Percentiles rank a stretch among this genome's conserved stretches.
Conservation (phyloP, 208 protist genomes). For the Leishmania gerbilli region DNA sequence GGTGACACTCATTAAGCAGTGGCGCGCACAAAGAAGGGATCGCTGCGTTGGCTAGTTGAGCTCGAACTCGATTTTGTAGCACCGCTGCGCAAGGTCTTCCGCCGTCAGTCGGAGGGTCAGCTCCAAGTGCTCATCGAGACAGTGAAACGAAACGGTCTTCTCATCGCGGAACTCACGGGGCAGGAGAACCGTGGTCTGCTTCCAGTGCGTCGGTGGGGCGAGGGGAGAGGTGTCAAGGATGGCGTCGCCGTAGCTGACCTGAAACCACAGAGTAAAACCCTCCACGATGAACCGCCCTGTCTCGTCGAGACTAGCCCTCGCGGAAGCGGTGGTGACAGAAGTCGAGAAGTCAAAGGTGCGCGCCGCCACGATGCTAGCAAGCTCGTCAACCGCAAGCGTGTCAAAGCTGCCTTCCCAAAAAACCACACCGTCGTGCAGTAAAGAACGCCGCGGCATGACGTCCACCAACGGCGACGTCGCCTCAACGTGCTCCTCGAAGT, state of each 20-base stretch:
- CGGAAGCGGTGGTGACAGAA: slow-evolving; percentile 12
- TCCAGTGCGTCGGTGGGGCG: slow-evolving; percentile 85
- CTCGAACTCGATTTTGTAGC: slow-evolving; percentile 65
- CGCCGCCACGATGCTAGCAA: slow-evolving; percentile 22
- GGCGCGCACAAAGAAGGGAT: background rate
- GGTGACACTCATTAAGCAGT: background rate
- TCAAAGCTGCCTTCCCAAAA: slow-evolving; percentile 42
- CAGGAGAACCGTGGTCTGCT: slow-evolving; percentile 83
- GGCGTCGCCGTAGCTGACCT: slow-evolving; percentile 42
- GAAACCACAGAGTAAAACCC: slow-evolving; percentile 83
- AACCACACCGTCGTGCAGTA: slow-evolving; percentile 51
- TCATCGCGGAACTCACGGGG: slow-evolving; percentile 44
- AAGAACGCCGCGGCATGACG: slow-evolving; percentile 41
- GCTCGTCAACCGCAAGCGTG: slow-evolving; percentile 26
- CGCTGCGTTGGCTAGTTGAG: slow-evolving; percentile 26
- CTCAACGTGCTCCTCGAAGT: slow-evolving; percentile 53
- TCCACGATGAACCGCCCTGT: slow-evolving; percentile 38
- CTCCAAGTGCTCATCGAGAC: slow-evolving; percentile 25
- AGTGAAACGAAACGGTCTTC: slow-evolving; percentile 41
- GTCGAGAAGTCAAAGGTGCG: slow-evolving; percentile 43
- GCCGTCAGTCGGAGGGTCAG: slow-evolving; percentile 36
- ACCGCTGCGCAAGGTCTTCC: slow-evolving; percentile 38
- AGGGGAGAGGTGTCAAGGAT: slow-evolving; percentile 61
- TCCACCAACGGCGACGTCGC: slow-evolving; percentile 58
- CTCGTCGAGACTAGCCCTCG: slow-evolving; percentile 12